phyloP scores from a whole-genome alignment of 2,329 filamentous ascomycete genomes.

The Dothistroma septosporum region DNA sequence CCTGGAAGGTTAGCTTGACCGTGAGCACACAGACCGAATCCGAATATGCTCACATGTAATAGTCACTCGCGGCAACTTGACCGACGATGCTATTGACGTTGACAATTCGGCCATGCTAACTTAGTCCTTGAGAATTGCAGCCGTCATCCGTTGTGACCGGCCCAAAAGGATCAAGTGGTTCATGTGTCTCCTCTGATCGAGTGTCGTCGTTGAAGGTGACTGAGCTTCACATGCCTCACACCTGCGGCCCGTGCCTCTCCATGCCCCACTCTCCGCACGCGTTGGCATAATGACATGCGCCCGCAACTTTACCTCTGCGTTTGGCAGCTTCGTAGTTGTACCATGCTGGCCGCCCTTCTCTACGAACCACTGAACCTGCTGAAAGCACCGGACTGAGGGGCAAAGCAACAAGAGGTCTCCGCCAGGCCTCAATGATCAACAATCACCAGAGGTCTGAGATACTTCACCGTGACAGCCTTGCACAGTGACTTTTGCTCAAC shows the following conservation, averaged over 20 bases:
- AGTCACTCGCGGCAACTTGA: constrained; percentile 7
- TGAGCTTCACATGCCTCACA: not conserved
- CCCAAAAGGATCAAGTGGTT: too few relatives aligned
- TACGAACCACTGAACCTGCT: not conserved
- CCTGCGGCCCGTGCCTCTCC: not conserved
- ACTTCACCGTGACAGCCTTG: not conserved
- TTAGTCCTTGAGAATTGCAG: not conserved
- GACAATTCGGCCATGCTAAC: not conserved
- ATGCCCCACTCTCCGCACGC: not conserved
- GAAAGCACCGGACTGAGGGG: constrained; percentile 3
- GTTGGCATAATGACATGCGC: not conserved
- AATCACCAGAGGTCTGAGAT: not conserved
- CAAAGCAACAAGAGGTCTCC: not conserved
- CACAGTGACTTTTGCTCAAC: not conserved
- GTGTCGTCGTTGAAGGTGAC: not conserved
- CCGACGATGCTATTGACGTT: not conserved
- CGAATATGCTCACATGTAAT: constrained; percentile 19
- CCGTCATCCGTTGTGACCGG: too few relatives aligned
- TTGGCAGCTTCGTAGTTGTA: not conserved
- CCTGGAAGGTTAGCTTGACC: constrained; percentile 16
- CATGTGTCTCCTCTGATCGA: not conserved
- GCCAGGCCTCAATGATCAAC: not conserved
- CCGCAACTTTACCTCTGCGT: not conserved
- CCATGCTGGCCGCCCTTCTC: not conserved
- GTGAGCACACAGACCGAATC: constrained; percentile 76